Percentiles rank a stretch among this genome's conserved stretches.
Evolutionary conservation across 129 eudicot genomes (phyloP).

Genomic region (Centaurea solstitialis): DNA sequence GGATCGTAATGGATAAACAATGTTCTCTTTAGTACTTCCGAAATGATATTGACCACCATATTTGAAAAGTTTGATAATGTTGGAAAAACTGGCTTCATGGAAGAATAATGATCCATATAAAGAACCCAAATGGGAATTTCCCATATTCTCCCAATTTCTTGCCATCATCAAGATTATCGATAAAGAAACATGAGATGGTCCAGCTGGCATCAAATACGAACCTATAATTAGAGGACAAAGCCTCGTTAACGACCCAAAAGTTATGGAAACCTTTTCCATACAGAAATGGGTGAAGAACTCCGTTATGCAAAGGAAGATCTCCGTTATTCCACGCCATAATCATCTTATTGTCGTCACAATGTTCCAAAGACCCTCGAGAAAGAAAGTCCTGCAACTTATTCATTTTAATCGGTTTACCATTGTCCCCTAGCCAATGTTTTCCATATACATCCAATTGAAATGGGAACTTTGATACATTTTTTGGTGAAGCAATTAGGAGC

Average conservation of each 20-base stretch:
- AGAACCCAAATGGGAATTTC: conserved; percentile 63
- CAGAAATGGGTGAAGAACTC: conserved; percentile 91
- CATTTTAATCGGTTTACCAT: conserved; percentile 35
- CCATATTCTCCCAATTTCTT: conserved; percentile 60
- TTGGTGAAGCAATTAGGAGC: conserved; percentile 72
- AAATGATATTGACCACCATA: conserved; percentile 60
- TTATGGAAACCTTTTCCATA: conserved; percentile 74
- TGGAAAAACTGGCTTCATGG: conserved; percentile 48
- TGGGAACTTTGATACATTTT: conserved; percentile 52
- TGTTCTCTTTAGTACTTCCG: conserved; percentile 38
- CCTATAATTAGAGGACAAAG: conserved; percentile 69
- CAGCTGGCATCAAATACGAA: conserved; percentile 90
- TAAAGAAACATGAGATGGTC: conserved; percentile 66
- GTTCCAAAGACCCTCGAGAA: conserved; percentile 30
- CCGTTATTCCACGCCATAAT: conserved; percentile 87
- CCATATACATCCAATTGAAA: conserved; percentile 66
- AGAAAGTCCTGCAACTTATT: conserved; percentile 78
- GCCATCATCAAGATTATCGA: conserved; percentile 33
- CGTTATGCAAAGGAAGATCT: conserved; percentile 80
- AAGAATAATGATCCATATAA: conserved; percentile 71
- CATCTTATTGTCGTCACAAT: conserved; percentile 54
- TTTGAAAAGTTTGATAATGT: conserved; percentile 49
- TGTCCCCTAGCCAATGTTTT: conserved; percentile 54
- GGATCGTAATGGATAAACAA: conserved; percentile 46
- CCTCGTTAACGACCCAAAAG: conserved; percentile 79